phyloP scores from a whole-genome alignment of 108 stramenopile species.

The Nannochloropsis granulata region DNA sequence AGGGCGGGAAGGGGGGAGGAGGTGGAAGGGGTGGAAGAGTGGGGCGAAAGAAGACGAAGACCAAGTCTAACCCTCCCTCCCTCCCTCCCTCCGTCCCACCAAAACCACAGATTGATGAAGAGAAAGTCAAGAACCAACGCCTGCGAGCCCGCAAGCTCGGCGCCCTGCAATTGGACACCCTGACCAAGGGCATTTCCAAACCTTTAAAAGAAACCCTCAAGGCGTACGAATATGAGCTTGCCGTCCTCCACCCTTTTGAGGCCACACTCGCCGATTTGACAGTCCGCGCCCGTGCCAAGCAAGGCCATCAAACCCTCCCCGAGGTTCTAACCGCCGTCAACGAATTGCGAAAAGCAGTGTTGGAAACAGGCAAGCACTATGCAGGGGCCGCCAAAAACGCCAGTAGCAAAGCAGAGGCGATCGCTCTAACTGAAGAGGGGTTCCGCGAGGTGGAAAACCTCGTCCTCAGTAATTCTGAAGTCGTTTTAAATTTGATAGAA shows the following conservation, averaged over 20 bases:
- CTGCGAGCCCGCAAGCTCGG: constrained; percentile 25
- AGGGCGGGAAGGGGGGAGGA: neutral
- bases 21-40: neutral
- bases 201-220: constrained; percentile 61
- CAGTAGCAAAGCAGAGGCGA: constrained; percentile 51
- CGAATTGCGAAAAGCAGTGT: constrained; percentile 56
- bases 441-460: constrained; percentile 41
- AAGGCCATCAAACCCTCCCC: constrained; percentile 8
- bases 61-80: neutral
- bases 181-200: constrained; percentile 54
- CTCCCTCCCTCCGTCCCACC: neutral
- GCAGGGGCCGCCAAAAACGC: constrained; percentile 60
- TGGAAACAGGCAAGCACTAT: constrained; percentile 64
- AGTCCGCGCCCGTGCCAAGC: constrained; percentile 35
- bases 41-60: neutral
- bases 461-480: constrained; percentile 47
- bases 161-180: constrained; percentile 45
- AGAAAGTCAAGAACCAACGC: constrained; percentile 29
- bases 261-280: constrained; percentile 74
- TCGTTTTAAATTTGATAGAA: constrained; percentile 51
- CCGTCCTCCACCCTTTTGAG: constrained; percentile 79
- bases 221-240: constrained; percentile 53
- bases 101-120: neutral
- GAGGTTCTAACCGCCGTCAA: constrained; percentile 49
- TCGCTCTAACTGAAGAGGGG: constrained; percentile 45